Evolutionary conservation across 306 rosid species (phyloP).

Genomic region (Sechiopsis laciniata): DNA sequence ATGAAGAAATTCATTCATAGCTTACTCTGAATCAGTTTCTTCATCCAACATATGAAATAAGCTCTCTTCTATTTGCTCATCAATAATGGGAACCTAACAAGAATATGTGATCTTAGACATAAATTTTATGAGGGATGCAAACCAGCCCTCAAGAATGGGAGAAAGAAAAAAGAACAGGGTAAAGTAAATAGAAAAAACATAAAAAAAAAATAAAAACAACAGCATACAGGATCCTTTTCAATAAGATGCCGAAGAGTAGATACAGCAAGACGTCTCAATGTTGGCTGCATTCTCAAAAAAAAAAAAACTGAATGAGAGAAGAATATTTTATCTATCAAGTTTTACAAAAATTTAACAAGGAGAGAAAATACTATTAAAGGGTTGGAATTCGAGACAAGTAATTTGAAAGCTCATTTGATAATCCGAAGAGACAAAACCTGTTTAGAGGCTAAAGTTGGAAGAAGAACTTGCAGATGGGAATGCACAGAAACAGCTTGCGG

Average conservation of each 20-base stretch:
- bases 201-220: background rate
- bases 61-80: constrained; percentile 82
- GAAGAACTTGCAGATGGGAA: constrained; percentile 49
- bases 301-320: constrained; percentile 5
- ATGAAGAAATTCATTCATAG: constrained; percentile 10
- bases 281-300: constrained; percentile 54
- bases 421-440: constrained; percentile 45
- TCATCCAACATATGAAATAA: constrained; percentile 93
- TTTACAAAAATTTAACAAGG: too few relatives aligned
- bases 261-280: constrained; percentile 84
- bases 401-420: constrained; percentile 19
- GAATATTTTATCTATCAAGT: background rate
- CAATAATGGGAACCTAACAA: constrained; percentile 69
- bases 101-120: constrained; percentile 15
- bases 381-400: constrained; percentile 21
- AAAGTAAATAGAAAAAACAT: constrained; percentile 15
- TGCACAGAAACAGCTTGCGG: constrained; percentile 97
- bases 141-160: constrained; percentile 18
- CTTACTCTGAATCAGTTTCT: constrained; percentile 95
- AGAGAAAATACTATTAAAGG: background rate
- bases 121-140: background rate
- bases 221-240: constrained; percentile 86
- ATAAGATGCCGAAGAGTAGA: constrained; percentile 90
- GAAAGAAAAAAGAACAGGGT: background rate
- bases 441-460: constrained; percentile 46